phyloP scores from a whole-genome alignment of 352 stramenopile species.

The Blastocystis sp. region DNA sequence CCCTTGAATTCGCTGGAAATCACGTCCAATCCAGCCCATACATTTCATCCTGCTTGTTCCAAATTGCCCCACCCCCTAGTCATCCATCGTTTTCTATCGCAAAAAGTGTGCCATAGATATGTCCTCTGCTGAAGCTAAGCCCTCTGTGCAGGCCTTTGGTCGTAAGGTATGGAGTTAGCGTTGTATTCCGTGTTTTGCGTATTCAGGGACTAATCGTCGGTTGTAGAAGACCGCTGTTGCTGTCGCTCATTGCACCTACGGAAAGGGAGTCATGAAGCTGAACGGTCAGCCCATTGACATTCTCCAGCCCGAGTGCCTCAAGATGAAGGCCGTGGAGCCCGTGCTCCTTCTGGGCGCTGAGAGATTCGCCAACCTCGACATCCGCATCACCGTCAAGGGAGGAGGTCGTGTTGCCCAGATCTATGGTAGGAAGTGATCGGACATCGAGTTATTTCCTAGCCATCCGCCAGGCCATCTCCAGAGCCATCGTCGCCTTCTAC shows the following conservation, averaged over 20 bases:
- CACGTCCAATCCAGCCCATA: too few relatives aligned
- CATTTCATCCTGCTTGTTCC: not conserved
- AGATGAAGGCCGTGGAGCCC: conserved; percentile 95
- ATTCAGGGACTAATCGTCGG: conserved; percentile 4
- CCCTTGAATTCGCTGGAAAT: too few relatives aligned
- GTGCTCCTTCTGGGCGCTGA: conserved; percentile 93
- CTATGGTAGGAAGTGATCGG: conserved; percentile 69
- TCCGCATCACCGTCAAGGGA: conserved; percentile 96
- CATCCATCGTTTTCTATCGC: conserved; percentile 60
- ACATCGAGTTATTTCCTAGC: conserved; percentile 58
- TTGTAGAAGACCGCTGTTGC: conserved; percentile 93
- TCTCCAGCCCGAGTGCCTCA: conserved; percentile 88
- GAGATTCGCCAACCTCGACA: conserved; percentile 96
- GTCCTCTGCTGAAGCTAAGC: conserved; percentile 32
- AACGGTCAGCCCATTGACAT: conserved; percentile 96
- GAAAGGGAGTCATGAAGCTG: conserved; percentile 97
- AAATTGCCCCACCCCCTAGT: conserved; percentile 59
- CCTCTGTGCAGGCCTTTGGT: conserved; percentile 33
- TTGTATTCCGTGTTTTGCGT: not conserved
- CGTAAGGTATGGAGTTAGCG: conserved; percentile 22
- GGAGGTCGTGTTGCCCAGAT: conserved; percentile 97
- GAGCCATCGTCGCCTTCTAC: conserved; percentile 97
- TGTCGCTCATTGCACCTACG: conserved; percentile 95
- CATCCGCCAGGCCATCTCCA: conserved; percentile 97
- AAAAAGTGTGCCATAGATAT: conserved; percentile 58